Evolutionary conservation across 2,329 filamentous ascomycete species (phyloP).

Genomic region (Ceratocystis harringtonii): DNA sequence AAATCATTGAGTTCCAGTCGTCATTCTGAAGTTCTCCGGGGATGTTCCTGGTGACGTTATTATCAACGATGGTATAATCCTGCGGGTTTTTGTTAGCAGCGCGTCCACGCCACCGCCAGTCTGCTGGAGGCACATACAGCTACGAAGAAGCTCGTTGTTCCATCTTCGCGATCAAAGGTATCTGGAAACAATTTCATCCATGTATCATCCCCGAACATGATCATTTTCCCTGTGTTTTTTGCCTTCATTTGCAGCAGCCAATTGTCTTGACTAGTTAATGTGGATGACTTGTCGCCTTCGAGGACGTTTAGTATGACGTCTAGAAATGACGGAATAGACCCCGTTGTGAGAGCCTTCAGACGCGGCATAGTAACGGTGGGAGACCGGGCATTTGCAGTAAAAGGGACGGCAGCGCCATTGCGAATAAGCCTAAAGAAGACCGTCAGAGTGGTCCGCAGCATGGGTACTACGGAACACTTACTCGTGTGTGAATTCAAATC

Average conservation of each 20-base stretch:
- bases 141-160: conserved; percentile 96
- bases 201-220: conserved; percentile 96
- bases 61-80: conserved; percentile 97
- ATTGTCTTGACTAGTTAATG: conserved; percentile 75
- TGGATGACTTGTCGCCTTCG: conserved; percentile 82
- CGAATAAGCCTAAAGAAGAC: conserved; percentile 53
- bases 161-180: conserved; percentile 74
- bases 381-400: conserved; percentile 89
- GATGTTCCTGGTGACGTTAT: conserved; percentile 89
- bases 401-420: conserved; percentile 70
- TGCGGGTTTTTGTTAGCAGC: conserved; percentile 25
- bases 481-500: conserved; percentile 80
- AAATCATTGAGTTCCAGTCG: conserved; percentile 86
- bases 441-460: neutral
- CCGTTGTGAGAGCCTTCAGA: conserved; percentile 92
- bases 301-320: conserved; percentile 95
- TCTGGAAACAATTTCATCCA: conserved; percentile 94
- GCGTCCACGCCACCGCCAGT: neutral
- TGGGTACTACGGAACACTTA: conserved; percentile 27
- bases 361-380: conserved; percentile 97
- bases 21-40: conserved; percentile 54
- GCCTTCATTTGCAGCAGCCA: conserved; percentile 90
- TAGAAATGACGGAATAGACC: conserved; percentile 93
- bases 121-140: conserved; percentile 45
- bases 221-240: conserved; percentile 53